Evolutionary conservation across 1,284 basidiomycete genomes (phyloP), one percentile per base, ranked within the genome.

Genomic region (Phylloporus sp.): DNA sequence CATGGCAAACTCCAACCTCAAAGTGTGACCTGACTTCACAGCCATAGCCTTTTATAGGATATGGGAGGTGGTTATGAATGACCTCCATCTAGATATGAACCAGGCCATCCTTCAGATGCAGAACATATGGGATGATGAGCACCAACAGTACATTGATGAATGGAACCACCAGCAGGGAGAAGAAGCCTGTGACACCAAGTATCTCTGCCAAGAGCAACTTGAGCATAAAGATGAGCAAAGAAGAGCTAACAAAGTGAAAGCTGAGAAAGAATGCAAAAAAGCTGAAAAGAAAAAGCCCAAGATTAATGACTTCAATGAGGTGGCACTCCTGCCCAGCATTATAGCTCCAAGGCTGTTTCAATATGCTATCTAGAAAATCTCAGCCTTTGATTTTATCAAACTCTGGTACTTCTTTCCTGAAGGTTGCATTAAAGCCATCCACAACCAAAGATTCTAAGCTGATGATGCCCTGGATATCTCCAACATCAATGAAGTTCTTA

Each of bases 341-440:
- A 22, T 66, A 1, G 2, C n/a, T 0, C 53, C 39, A 0, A 50
- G 59, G 8, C 68, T 68, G 0, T 71, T 67, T 0, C 55, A 59
- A 2, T 76, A 64, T 44, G 70, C 74, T 2, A 17, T 76, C 3
- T 50, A 67, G 10, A 76, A 74, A 40, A 56, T 77, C 12, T 12
- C 60, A 0, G 13, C 28, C 7, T 44, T 31, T 7, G 8, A 56
- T 1, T 56, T 26, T 20, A 24, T 56, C 17, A 31, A 56, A 26
- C 22, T 47, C 1, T 56, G 42, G 42, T 47, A 56, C 29, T 56
- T 56, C 42, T 46, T 31, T 13, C n/a, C 22, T 1, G 55, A 56
- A 4, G 55, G 55, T 0, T 56, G 44, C 29, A 2, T 2, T 0
- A 28, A 31, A 0, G 31, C 44, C 13, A 6, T n/a, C 0, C 11